Percentiles rank a stretch among this genome's conserved stretches.
phyloP scores from a whole-genome alignment of 192 early-diverging fungal genomes.

The Paraglomus occultum region DNA sequence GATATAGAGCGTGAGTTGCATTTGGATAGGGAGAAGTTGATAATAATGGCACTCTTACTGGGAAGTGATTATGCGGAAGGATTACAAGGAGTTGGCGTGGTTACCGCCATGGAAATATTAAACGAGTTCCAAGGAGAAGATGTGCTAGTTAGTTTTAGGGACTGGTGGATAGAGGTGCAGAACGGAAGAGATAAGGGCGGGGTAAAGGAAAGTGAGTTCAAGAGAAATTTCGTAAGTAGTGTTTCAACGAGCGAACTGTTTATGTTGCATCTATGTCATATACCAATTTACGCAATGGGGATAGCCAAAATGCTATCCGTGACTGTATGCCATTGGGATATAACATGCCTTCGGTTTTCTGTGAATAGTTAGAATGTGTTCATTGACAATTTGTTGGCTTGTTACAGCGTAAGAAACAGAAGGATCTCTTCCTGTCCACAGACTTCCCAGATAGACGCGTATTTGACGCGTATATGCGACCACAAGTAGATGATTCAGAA shows the following conservation, averaged over 20 bases:
- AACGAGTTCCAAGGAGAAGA: conserved; percentile 60
- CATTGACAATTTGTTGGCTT: background rate
- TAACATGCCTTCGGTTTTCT: background rate
- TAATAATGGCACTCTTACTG: conserved; percentile 83
- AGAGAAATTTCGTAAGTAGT: conserved; percentile 46
- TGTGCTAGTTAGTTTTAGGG: conserved; percentile 51
- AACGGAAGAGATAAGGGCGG: conserved; percentile 22
- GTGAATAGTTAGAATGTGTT: background rate
- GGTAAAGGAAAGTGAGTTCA: conserved; percentile 20
- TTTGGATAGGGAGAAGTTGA: conserved; percentile 67
- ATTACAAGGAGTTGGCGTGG: conserved; percentile 80
- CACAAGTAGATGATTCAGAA: conserved; percentile 66
- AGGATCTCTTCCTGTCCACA: conserved; percentile 64
- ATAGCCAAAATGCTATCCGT: too few relatives aligned
- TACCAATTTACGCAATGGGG: too few relatives aligned
- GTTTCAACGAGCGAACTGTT: background rate
- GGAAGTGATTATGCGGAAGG: conserved; percentile 99
- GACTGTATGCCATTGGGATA: too few relatives aligned
- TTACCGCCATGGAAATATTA: conserved; percentile 88
- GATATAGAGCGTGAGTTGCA: conserved; percentile 67
- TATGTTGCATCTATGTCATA: background rate
- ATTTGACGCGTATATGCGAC: conserved; percentile 74
- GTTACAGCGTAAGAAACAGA: conserved; percentile 58
- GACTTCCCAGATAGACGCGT: conserved; percentile 81
- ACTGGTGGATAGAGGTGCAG: conserved; percentile 58